These are phyloP conservation scores for Elongisporangium prolatum DNA, from an alignment of 352 stramenopile genomes.

Conservation along the genomic window DNA sequence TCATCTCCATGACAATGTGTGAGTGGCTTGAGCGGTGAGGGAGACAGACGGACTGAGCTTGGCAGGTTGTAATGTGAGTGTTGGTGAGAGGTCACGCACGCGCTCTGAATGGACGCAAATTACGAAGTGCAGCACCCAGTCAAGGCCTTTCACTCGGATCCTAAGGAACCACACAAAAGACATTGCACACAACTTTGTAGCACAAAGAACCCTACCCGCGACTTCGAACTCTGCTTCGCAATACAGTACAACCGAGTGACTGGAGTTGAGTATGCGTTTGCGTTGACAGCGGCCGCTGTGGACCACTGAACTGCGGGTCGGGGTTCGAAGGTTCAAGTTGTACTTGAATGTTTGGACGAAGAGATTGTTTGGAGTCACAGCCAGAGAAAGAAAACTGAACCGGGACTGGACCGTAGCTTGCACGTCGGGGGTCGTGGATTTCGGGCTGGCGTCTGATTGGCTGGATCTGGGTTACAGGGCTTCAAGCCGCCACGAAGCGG, in stretches of 20 bases:
- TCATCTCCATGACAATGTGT: slow-evolving; percentile 63
- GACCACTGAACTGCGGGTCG: not conserved
- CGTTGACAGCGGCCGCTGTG: not conserved
- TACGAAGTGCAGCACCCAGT: not conserved
- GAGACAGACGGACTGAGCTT: not conserved
- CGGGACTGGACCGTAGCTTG: not conserved
- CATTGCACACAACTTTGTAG: not conserved
- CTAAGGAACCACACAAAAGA: not conserved
- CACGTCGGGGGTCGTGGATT: not conserved
- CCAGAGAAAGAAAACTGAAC: not conserved
- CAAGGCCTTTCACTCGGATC: not conserved
- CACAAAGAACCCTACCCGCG: not conserved
- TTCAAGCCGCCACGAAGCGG: not conserved
- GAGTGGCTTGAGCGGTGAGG: not conserved
- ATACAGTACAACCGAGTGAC: not conserved
- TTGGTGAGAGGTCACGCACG: not conserved
- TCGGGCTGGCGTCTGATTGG: not conserved
- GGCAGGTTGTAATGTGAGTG: slow-evolving; percentile 3
- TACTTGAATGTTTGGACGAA: not conserved
- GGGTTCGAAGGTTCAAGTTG: not conserved
- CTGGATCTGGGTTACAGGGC: not conserved
- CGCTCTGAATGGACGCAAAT: not conserved
- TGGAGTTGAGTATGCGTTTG: not conserved
- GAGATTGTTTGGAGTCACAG: not conserved
- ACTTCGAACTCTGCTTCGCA: not conserved